Base-by-base conservation (phyloP, 2,329 filamentous ascomycete species). In the Thermothelomyces thermophilus region DNA sequence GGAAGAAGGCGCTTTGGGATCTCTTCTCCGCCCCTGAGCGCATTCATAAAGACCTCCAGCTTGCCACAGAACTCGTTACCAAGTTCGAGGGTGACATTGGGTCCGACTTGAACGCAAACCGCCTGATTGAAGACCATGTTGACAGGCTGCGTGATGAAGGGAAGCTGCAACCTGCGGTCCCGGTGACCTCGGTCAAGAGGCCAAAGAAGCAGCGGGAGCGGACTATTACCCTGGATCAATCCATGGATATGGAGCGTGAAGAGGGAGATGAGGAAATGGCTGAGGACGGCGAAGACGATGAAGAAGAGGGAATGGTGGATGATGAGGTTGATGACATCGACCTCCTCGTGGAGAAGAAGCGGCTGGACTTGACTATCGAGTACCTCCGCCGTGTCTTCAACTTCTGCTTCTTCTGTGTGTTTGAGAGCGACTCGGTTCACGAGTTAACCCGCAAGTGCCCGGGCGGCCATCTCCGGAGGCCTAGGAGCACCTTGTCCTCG, bases 341-440 rank as follows among this genome's bases (percentile, higher is more conserved):
- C 35, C 73, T 96, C 34, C 68, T 96, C 48, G 79, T 84, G 35
- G 93, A 95, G 75, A 97, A 97, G 79, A 97, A 98, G 75, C 90
- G 93, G 63, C 80, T 98, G 43, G 93, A 98, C 69, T 75, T 98
- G 31, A 77, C 95, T 67, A 93, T 97, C 46, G 93, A 98, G 70
- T 98, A 98, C 66, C 77, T 98, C 52, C 89, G 93, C 46, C 84
- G 93, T 14, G 93, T 98, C 46, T 95, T 94, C 76, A 96, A 93
- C 70, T 97, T 98, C 71, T 98, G 93, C 73, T 96, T 98, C 75
- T 98, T 97, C 73, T 98, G 93, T 66, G 94, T 98, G 5, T 97
- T 98, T 60, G 93, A 98, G 70, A 93, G 90, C 63, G 93, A 98
- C 67, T 97, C 91, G 0, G 84, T 97, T 19, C 93, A 98, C 63